Evolutionary conservation across 495 filamentous ascomycete species (phyloP).

Genomic region (Neurospora pannonica): DNA sequence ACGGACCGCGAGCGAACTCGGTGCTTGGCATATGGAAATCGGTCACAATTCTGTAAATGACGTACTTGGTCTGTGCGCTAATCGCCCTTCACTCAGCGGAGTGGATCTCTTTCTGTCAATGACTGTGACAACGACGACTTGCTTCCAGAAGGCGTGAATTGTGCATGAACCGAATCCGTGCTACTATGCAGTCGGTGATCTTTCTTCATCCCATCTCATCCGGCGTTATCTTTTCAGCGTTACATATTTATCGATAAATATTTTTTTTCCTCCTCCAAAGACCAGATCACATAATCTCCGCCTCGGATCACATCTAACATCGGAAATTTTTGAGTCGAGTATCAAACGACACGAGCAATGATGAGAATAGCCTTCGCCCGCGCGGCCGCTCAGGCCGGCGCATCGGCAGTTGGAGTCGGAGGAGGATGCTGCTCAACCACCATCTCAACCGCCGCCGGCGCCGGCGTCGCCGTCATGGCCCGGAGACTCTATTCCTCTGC

Average conservation of each 20-base stretch:
- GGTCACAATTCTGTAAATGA: constrained; percentile 4
- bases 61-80: constrained; percentile 9
- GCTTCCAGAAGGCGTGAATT: background rate
- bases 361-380: background rate
- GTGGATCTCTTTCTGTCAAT: background rate
- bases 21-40: background rate
- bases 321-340: background rate
- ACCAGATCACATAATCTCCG: background rate
- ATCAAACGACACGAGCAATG: background rate
- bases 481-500: background rate
- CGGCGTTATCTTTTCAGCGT: background rate
- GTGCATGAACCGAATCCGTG: background rate
- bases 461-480: background rate
- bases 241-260: background rate
- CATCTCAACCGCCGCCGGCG: background rate
- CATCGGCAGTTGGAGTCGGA: background rate
- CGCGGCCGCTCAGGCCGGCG: background rate
- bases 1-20: background rate
- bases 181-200: background rate
- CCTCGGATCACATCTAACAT: background rate
- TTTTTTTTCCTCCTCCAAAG: background rate
- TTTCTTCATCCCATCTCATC: background rate
- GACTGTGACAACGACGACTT: background rate
- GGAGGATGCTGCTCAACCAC: background rate
- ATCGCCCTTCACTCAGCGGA: no score